Conservation (phyloP, 1,284 basidiomycete species). For the Hymenochaete sp. region DNA sequence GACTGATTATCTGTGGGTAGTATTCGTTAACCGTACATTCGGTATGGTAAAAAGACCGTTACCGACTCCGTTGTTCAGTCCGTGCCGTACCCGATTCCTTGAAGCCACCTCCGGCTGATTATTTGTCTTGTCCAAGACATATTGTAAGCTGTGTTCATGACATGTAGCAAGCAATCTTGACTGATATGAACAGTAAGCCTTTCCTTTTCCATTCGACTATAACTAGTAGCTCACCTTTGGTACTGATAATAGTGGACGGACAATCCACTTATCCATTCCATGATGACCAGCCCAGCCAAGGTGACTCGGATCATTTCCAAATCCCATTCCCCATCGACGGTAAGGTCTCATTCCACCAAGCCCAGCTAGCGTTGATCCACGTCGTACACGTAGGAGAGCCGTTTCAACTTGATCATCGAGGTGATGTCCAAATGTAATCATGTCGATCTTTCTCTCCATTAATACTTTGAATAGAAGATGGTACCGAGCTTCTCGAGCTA, state of each 20-base stretch:
- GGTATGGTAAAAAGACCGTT: no score
- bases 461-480: slow-evolving; percentile 44
- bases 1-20: background rate
- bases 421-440: slow-evolving; percentile 64
- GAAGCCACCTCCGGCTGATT: slow-evolving; percentile 60
- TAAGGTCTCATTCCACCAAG: slow-evolving; percentile 55
- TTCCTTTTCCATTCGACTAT: no score
- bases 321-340: slow-evolving; percentile 72
- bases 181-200: slow-evolving; percentile 29
- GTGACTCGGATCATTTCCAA: slow-evolving; percentile 24
- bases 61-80: slow-evolving; percentile 24
- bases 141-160: slow-evolving; percentile 47
- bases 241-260: slow-evolving; percentile 58
- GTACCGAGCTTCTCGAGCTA: slow-evolving; percentile 53
- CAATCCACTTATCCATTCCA: slow-evolving; percentile 58
- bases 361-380: slow-evolving; percentile 45
- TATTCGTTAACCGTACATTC: no score
- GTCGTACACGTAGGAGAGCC: slow-evolving; percentile 54
- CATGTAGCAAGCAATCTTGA: slow-evolving; percentile 70
- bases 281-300: slow-evolving; percentile 38
- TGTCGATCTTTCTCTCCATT: slow-evolving; percentile 28
- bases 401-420: slow-evolving; percentile 77
- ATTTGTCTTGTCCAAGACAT: slow-evolving; percentile 60
- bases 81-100: slow-evolving; percentile 58
- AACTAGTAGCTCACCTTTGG: slow-evolving; percentile 44